These are phyloP conservation scores for Oryza longistaminata DNA, from an alignment of 176 grass and related monocot species.

Conservation along the genomic window DNA sequence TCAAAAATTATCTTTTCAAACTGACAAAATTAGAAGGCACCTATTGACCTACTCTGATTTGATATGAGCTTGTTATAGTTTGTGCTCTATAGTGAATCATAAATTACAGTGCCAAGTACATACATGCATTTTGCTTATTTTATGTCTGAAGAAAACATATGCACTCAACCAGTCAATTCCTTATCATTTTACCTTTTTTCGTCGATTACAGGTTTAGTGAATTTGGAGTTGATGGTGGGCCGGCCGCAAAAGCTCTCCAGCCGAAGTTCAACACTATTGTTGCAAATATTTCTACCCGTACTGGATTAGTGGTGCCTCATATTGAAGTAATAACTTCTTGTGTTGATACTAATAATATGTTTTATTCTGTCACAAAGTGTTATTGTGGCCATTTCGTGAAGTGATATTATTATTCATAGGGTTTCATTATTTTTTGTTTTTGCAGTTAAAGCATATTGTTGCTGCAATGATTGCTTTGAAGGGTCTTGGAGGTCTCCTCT, in stretches of 20 bases:
- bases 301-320: slow-evolving; percentile 57
- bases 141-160: not conserved
- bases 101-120: not conserved
- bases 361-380: not conserved
- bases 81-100: not conserved
- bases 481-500: slow-evolving; percentile 75
- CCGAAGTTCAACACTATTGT: slow-evolving; percentile 59
- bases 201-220: slow-evolving; percentile 31
- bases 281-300: slow-evolving; percentile 49
- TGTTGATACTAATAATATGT: not conserved
- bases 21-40: not conserved
- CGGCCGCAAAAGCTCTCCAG: slow-evolving; percentile 67
- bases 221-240: slow-evolving; percentile 76
- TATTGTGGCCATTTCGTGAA: not conserved
- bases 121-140: not conserved
- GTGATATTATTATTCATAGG: not conserved
- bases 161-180: no score
- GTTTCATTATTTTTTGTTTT: slow-evolving; percentile 16
- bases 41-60: not conserved
- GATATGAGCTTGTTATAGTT: not conserved
- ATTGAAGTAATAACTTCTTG: slow-evolving; percentile 50
- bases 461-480: slow-evolving; percentile 61
- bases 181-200: not conserved
- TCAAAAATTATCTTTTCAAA: not conserved
- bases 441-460: slow-evolving; percentile 75